Evolutionary conservation across 2,329 filamentous ascomycete genomes (phyloP).

Genomic region (Colletotrichum simmondsii): DNA sequence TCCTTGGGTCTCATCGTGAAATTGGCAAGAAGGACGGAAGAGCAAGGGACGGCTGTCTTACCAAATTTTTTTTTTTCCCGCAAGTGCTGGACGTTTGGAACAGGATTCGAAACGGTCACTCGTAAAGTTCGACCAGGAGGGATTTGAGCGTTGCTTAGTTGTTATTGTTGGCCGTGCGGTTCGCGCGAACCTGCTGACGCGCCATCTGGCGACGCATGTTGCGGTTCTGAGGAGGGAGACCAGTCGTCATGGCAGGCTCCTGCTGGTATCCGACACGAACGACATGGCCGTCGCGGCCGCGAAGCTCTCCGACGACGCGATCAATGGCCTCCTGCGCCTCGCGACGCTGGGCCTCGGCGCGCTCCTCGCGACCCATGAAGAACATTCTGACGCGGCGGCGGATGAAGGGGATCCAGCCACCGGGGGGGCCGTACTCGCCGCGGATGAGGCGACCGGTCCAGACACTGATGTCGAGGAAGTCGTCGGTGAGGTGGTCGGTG

Average conservation of each 20-base stretch:
- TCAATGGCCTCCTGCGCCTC: not conserved
- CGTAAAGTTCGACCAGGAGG: not conserved
- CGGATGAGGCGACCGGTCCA: not conserved
- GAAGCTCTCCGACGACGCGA: not conserved
- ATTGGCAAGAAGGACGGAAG: not conserved
- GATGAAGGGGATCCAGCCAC: not conserved
- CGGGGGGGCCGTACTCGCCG: not conserved
- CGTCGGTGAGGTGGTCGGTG: conserved; percentile 12
- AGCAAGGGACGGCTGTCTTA: not conserved
- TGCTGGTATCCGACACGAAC: not conserved
- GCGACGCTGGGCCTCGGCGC: not conserved
- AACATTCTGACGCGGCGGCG: not conserved
- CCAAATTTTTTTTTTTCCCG: not conserved
- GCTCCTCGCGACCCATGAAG: not conserved
- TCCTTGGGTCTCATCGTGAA: not conserved
- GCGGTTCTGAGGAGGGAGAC: not conserved
- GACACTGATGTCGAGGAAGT: not conserved
- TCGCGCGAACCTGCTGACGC: not conserved
- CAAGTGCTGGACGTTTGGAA: not conserved
- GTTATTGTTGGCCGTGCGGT: not conserved
- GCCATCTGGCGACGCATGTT: not conserved
- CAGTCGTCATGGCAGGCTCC: not conserved
- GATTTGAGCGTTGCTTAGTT: not conserved
- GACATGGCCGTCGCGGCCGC: not conserved
- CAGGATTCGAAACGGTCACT: not conserved